phyloP scores from a whole-genome alignment of 2,329 filamentous ascomycete species.

The Penicillium sp. region DNA sequence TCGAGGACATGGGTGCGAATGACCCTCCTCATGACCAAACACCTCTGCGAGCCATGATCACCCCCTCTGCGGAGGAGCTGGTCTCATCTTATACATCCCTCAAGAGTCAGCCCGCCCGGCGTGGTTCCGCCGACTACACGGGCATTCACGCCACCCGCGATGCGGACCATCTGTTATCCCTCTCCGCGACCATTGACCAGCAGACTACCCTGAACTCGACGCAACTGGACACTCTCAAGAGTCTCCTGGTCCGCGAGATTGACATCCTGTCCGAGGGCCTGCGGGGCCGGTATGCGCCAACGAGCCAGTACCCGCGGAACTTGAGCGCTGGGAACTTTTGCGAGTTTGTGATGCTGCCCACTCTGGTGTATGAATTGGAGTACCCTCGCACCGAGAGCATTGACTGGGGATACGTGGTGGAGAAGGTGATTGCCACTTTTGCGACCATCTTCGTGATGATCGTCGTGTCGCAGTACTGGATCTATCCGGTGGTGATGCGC shows the following conservation, averaged over 20 bases:
- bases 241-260: slow-evolving; percentile 63
- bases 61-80: background rate
- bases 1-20: background rate
- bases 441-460: slow-evolving; percentile 70
- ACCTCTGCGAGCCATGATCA: background rate
- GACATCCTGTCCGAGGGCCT: slow-evolving; percentile 59
- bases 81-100: slow-evolving; percentile 7
- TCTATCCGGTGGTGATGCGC: slow-evolving; percentile 68
- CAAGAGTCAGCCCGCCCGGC: slow-evolving; percentile 37
- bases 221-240: slow-evolving; percentile 59
- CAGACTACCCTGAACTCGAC: slow-evolving; percentile 46
- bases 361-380: slow-evolving; percentile 69
- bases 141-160: slow-evolving; percentile 16
- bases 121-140: slow-evolving; percentile 25
- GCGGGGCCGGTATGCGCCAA: slow-evolving; percentile 52
- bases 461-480: slow-evolving; percentile 67
- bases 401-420: slow-evolving; percentile 68
- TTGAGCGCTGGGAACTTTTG: slow-evolving; percentile 60
- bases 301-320: slow-evolving; percentile 61
- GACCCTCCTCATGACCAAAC: background rate
- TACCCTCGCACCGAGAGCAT: slow-evolving; percentile 66
- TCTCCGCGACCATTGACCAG: slow-evolving; percentile 58
- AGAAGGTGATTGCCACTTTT: slow-evolving; percentile 65
- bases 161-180: slow-evolving; percentile 53
- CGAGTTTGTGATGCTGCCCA: slow-evolving; percentile 69